phyloP scores from a whole-genome alignment of 352 stramenopile species.

The Globisporangium paddicum region DNA sequence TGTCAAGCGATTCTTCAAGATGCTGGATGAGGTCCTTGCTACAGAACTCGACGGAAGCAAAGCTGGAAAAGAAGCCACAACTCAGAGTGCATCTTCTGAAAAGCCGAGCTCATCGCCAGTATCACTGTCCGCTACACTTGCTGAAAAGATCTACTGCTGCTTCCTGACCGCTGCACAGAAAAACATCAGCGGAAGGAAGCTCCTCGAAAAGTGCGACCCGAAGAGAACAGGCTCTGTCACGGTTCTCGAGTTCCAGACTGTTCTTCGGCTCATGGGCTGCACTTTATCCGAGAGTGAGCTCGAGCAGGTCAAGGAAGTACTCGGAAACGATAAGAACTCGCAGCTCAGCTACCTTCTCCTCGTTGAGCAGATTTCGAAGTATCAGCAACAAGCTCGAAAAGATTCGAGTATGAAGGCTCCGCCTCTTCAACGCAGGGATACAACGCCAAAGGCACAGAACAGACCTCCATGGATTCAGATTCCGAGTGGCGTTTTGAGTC shows the following conservation, averaged over 20 bases:
- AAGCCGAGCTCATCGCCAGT: background rate
- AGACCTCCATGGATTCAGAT: slow-evolving; percentile 3
- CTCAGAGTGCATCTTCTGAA: background rate
- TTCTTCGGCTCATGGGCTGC: slow-evolving; percentile 77
- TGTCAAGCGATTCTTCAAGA: slow-evolving; percentile 11
- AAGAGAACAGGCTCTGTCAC: slow-evolving; percentile 47
- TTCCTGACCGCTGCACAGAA: slow-evolving; percentile 63
- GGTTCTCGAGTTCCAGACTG: slow-evolving; percentile 65
- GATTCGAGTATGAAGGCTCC: background rate
- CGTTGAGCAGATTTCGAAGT: slow-evolving; percentile 40
- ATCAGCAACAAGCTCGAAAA: slow-evolving; percentile 17
- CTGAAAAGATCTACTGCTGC: slow-evolving; percentile 61
- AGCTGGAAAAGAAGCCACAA: slow-evolving; percentile 10
- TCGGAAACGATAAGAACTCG: slow-evolving; percentile 37
- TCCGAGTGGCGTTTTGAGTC: background rate
- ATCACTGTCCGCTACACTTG: slow-evolving; percentile 21
- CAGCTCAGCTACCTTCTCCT: slow-evolving; percentile 47
- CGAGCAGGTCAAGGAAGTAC: slow-evolving; percentile 39
- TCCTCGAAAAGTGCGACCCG: slow-evolving; percentile 71
- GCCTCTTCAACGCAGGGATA: background rate
- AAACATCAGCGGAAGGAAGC: slow-evolving; percentile 66
- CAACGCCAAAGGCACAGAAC: background rate
- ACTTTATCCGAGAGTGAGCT: slow-evolving; percentile 42
- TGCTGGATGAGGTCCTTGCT: slow-evolving; percentile 29
- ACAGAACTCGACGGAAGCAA: slow-evolving; percentile 14